Evolutionary conservation across 768 basidiomycete species (phyloP).

Genomic region (Tulasnella sp.): DNA sequence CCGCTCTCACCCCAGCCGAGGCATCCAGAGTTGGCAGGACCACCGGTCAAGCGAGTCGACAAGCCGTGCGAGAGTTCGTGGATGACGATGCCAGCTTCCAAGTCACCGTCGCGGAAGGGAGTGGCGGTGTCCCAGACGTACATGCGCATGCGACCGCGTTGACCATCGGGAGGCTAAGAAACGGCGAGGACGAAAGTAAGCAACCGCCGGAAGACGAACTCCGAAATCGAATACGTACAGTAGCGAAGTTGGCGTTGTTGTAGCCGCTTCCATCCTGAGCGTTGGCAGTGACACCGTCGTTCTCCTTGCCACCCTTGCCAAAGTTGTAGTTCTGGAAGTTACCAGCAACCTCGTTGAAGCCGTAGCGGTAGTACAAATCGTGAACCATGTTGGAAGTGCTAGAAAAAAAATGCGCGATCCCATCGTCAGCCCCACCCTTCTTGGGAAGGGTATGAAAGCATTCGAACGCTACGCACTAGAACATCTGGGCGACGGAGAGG

Average conservation of each 20-base stretch:
- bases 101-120: slow-evolving; percentile 90
- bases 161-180: slow-evolving; percentile 52
- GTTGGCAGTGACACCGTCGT: slow-evolving; percentile 88
- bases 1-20: slow-evolving; percentile 95
- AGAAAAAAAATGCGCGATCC: not conserved
- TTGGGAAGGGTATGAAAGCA: not conserved
- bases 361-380: slow-evolving; percentile 81
- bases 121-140: slow-evolving; percentile 90
- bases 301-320: slow-evolving; percentile 78
- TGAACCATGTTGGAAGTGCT: slow-evolving; percentile 70
- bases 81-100: slow-evolving; percentile 96
- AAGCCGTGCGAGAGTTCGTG: slow-evolving; percentile 86
- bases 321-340: slow-evolving; percentile 99
- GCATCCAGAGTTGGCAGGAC: slow-evolving; percentile 86
- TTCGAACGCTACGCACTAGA: slow-evolving; percentile 47
- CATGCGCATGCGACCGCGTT: slow-evolving; percentile 92
- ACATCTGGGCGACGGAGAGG: slow-evolving; percentile 79
- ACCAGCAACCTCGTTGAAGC: slow-evolving; percentile 85
- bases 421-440: not conserved
- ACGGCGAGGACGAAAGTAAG: slow-evolving; percentile 44
- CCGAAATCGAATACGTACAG: slow-evolving; percentile 20
- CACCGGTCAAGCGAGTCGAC: slow-evolving; percentile 91
- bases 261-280: slow-evolving; percentile 94
- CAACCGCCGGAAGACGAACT: not conserved
- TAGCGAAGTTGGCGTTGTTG: slow-evolving; percentile 43